phyloP scores from a whole-genome alignment of 2,329 filamentous ascomycete species.

The Ramularia collo-cygni region DNA sequence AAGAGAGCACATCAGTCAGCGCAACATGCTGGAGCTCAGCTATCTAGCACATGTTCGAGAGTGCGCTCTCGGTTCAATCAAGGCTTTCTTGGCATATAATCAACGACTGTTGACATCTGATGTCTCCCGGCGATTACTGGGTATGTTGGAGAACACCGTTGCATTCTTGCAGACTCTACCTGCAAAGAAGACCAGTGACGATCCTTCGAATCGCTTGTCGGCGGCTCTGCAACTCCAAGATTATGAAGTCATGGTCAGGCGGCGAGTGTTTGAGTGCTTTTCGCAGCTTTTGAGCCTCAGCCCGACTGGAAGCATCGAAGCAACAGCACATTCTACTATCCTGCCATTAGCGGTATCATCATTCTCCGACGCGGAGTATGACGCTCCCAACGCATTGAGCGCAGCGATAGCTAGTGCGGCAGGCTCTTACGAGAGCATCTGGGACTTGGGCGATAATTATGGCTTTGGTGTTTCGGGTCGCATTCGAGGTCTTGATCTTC shows the following conservation, averaged over 20 bases:
- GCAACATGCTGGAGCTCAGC: conserved; percentile 79
- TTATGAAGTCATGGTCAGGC: conserved; percentile 84
- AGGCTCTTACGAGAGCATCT: conserved; percentile 84
- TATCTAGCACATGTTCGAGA: conserved; percentile 93
- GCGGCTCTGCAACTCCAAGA: conserved; percentile 85
- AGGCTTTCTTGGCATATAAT: conserved; percentile 91
- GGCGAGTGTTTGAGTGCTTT: conserved; percentile 91
- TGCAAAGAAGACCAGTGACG: conserved; percentile 75
- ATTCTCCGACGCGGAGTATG: conserved; percentile 88
- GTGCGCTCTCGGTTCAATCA: conserved; percentile 82
- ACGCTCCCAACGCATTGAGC: conserved; percentile 75
- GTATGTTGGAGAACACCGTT: conserved; percentile 92
- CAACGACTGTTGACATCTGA: conserved; percentile 85
- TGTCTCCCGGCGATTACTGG: conserved; percentile 83
- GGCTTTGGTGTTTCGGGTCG: conserved; percentile 90
- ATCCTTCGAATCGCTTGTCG: conserved; percentile 73
- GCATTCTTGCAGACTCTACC: conserved; percentile 82
- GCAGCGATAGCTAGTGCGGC: conserved; percentile 86
- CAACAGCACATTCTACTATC: conserved; percentile 82
- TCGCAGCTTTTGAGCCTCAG: conserved; percentile 84
- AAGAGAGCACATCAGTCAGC: conserved; percentile 79
- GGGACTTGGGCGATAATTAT: conserved; percentile 91
- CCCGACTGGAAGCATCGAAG: conserved; percentile 75
- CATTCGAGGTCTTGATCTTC: conserved; percentile 66
- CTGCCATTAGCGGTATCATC: conserved; percentile 82